Evolutionary conservation across 2,329 filamentous ascomycete species (phyloP).

Genomic region (Biscogniauxia sp.): DNA sequence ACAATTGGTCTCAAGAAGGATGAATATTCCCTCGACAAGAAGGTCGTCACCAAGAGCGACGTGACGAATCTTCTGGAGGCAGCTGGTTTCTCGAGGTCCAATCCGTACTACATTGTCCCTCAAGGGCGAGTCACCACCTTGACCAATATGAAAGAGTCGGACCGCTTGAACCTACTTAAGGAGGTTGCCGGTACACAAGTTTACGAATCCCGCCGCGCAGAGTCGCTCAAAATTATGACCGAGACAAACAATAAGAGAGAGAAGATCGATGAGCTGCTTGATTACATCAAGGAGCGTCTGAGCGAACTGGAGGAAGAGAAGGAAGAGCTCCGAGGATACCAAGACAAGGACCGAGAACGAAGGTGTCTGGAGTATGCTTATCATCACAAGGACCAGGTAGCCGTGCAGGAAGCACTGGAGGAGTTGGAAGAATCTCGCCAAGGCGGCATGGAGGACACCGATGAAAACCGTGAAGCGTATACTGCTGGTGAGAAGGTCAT

Average conservation of each 20-base stretch:
- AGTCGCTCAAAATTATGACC: conserved; percentile 94
- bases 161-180: conserved; percentile 85
- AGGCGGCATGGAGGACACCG: conserved; percentile 79
- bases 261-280: conserved; percentile 90
- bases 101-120: conserved; percentile 98
- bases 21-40: conserved; percentile 95
- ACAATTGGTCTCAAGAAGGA: conserved; percentile 98
- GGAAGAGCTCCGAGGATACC: conserved; percentile 88
- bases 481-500: conserved; percentile 77
- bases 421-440: conserved; percentile 79
- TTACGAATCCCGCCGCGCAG: conserved; percentile 86
- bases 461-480: conserved; percentile 75
- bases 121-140: conserved; percentile 93
- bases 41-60: conserved; percentile 90
- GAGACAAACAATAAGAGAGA: conserved; percentile 92
- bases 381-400: conserved; percentile 83
- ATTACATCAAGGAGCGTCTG: conserved; percentile 88
- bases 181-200: conserved; percentile 98
- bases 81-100: conserved; percentile 93
- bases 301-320: conserved; percentile 94
- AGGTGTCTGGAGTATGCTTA: conserved; percentile 93
- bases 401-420: conserved; percentile 73
- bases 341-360: conserved; percentile 90
- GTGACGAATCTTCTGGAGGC: conserved; percentile 95
- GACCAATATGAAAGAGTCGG: conserved; percentile 98